A percentile compares a stretch with the other conserved stretches of the same genome.
Conservation (phyloP, 2,329 filamentous ascomycete species). For the Colletotrichum musae region DNA sequence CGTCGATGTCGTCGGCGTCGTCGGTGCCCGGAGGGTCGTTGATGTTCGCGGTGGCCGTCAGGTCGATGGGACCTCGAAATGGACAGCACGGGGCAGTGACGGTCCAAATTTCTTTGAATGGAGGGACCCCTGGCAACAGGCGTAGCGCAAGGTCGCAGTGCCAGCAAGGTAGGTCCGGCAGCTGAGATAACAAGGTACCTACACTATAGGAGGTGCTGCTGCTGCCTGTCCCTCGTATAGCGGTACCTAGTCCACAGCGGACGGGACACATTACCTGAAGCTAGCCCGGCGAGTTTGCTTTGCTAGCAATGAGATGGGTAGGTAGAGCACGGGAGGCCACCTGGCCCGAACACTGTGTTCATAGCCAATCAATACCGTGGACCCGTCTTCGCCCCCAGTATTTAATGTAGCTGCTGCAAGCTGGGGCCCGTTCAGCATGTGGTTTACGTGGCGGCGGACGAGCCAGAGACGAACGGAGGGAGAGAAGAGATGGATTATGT, state of each 20-base stretch:
- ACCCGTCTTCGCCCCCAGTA: not conserved
- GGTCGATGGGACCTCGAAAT: constrained; percentile 30
- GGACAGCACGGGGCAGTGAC: constrained; percentile 38
- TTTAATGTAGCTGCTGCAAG: constrained; percentile 29
- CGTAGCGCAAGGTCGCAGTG: not conserved
- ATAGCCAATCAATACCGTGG: not conserved
- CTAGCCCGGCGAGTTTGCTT: not conserved
- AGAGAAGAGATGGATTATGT: constrained; percentile 1
- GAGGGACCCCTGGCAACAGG: constrained; percentile 33
- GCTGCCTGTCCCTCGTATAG: not conserved
- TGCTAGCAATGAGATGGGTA: not conserved
- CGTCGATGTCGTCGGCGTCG: not conserved
- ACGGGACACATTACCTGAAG: not conserved
- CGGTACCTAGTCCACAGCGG: not conserved
- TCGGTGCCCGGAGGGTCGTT: not conserved
- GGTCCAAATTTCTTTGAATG: constrained; percentile 41
- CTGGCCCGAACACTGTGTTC: constrained; percentile 22
- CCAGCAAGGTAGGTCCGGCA: not conserved
- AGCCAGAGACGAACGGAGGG: not conserved
- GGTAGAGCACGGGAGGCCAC: not conserved
- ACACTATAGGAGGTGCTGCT: not conserved
- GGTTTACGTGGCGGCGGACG: constrained; percentile 34
- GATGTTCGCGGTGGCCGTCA: constrained; percentile 6
- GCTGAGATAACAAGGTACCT: not conserved
- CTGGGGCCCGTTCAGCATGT: constrained; percentile 28